phyloP scores from a whole-genome alignment of 352 stramenopile genomes.

The Globisporangium barbulae region DNA sequence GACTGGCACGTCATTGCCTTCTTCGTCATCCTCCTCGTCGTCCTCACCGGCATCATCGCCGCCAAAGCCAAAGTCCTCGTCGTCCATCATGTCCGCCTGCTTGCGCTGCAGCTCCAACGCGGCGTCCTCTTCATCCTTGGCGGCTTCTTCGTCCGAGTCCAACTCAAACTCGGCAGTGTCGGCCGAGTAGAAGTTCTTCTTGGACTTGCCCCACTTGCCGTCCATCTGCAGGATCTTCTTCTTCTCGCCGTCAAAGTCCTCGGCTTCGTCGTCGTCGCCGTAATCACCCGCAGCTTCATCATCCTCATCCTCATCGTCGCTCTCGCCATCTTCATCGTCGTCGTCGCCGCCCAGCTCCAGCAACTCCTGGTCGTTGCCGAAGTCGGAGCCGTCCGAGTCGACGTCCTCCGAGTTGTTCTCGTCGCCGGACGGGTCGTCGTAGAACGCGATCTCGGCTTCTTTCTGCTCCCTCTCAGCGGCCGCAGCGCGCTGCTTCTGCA shows the following conservation, averaged over 20 bases:
- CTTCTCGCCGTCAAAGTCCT: conserved; percentile 62
- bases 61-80: conserved; percentile 82
- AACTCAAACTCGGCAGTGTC: conserved; percentile 82
- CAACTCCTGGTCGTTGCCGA: conserved; percentile 59
- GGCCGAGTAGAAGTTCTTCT: conserved; percentile 85
- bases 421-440: conserved; percentile 78
- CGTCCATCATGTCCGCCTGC: conserved; percentile 82
- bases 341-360: conserved; percentile 54
- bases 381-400: conserved; percentile 59
- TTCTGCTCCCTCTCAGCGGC: conserved; percentile 55
- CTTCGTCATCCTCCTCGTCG: conserved; percentile 31
- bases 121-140: conserved; percentile 81
- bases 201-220: conserved; percentile 83
- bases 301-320: conserved; percentile 30
- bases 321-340: conserved; percentile 32
- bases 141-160: conserved; percentile 73
- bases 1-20: conserved; percentile 19
- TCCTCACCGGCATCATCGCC: conserved; percentile 33
- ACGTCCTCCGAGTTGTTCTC: conserved; percentile 55
- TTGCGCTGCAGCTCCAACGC: conserved; percentile 83
- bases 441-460: conserved; percentile 77
- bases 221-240: conserved; percentile 76
- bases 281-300: conserved; percentile 31
- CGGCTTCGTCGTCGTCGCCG: conserved; percentile 48
- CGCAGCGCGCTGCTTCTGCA: conserved; percentile 64